Evolutionary conservation across 1,139 yeast species (phyloP).

Genomic region (Candida albicans): DNA sequence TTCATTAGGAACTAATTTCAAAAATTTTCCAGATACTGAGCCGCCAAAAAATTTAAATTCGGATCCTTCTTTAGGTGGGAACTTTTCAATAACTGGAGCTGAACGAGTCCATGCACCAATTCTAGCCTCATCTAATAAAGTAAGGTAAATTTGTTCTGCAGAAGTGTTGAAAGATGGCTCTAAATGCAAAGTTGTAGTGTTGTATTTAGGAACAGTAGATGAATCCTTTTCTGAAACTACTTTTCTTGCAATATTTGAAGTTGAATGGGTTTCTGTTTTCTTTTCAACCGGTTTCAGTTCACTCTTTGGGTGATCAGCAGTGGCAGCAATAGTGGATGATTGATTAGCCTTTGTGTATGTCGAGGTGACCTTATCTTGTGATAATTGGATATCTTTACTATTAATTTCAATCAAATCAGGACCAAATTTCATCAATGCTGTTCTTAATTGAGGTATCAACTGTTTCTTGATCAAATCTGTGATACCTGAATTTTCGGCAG

Average conservation of each 20-base stretch:
- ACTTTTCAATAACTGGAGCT: slow-evolving; percentile 54
- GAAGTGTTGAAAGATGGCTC: slow-evolving; percentile 84
- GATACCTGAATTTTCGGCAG: slow-evolving; percentile 50
- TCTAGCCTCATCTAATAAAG: slow-evolving; percentile 73
- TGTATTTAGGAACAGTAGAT: slow-evolving; percentile 54
- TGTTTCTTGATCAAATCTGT: slow-evolving; percentile 56
- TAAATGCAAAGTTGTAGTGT: slow-evolving; percentile 76
- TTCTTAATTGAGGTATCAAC: slow-evolving; percentile 70
- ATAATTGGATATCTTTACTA: slow-evolving; percentile 83
- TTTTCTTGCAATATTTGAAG: slow-evolving; percentile 5
- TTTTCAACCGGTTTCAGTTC: slow-evolving; percentile 15
- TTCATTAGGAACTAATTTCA: slow-evolving; percentile 57
- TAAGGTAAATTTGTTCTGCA: slow-evolving; percentile 77
- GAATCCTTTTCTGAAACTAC: slow-evolving; percentile 6
- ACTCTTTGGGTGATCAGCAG: slow-evolving; percentile 19
- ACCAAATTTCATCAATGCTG: slow-evolving; percentile 64
- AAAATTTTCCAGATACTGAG: slow-evolving; percentile 72
- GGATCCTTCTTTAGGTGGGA: slow-evolving; percentile 59
- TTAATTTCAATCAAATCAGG: slow-evolving; percentile 70
- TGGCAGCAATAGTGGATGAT: slow-evolving; percentile 12
- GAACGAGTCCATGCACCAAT: slow-evolving; percentile 91
- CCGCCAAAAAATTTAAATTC: slow-evolving; percentile 81
- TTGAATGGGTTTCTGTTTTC: slow-evolving; percentile 4
- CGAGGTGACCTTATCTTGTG: slow-evolving; percentile 64
- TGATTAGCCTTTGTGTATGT: slow-evolving; percentile 68